These are phyloP conservation scores for Oryza meyeriana DNA, from an alignment of 176 grass and related monocot genomes.

Conservation along the genomic window DNA sequence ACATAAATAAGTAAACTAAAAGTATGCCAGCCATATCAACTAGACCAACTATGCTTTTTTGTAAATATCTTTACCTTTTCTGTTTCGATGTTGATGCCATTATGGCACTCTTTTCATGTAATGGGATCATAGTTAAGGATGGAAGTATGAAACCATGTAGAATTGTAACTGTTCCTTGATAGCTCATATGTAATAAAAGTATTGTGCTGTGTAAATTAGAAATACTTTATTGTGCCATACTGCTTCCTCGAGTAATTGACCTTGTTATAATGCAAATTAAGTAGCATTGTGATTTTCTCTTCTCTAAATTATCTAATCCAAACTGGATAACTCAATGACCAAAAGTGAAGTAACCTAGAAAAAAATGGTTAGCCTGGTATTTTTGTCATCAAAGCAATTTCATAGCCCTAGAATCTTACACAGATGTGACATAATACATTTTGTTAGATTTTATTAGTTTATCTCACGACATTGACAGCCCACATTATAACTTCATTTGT, in stretches of 20 bases:
- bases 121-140: neutral
- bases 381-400: neutral
- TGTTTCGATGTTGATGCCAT: conserved; percentile 8
- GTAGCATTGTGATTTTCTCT: neutral
- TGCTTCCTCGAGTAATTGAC: neutral
- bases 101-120: conserved; percentile 24
- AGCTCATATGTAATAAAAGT: conserved; percentile 15
- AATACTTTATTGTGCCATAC: neutral
- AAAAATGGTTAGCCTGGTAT: neutral
- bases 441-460: neutral
- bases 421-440: neutral
- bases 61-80: conserved; percentile 33
- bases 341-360: neutral
- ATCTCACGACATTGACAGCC: neutral
- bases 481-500: neutral
- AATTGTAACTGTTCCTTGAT: neutral
- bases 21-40: neutral
- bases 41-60: neutral
- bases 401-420: neutral
- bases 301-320: neutral
- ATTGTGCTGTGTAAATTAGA: neutral
- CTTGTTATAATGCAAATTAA: neutral
- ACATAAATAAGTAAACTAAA: conserved; percentile 32
- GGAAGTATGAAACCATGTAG: conserved; percentile 11
- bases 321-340: neutral